These are phyloP conservation scores for maize (Zea mays) DNA, from an alignment of 176 grass and related monocot genomes.

Conservation along the genomic window Zm-B73-REFERENCE-NAM-5.0 NC_050104.1:150717501-150718000, in stretches of 20 bases:
- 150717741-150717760: too few relatives aligned
- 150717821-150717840: slow-evolving; percentile 10
- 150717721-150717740: background rate
- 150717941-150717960: slow-evolving; percentile 23
- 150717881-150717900: slow-evolving; percentile 12
- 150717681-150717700: background rate
- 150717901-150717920: slow-evolving; percentile 7
- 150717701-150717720: slow-evolving; percentile 25
- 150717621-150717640: background rate
- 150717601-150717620: slow-evolving; percentile 4
- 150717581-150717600: background rate
- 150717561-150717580: slow-evolving; percentile 12
- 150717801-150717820: background rate
- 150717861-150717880: slow-evolving; percentile 34
- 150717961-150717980: background rate
- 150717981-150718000: slow-evolving; percentile 19
- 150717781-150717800: background rate
- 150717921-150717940: slow-evolving; percentile 1
- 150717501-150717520: slow-evolving; percentile 99
- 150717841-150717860: background rate
- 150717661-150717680: slow-evolving; percentile 24
- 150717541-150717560: background rate
- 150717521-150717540: slow-evolving; percentile 29
- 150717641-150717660: background rate
- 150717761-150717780: slow-evolving; percentile 2